Base-by-base conservation (phyloP, 148 eudicot genomes). In the Diospyros lotus region DNA sequence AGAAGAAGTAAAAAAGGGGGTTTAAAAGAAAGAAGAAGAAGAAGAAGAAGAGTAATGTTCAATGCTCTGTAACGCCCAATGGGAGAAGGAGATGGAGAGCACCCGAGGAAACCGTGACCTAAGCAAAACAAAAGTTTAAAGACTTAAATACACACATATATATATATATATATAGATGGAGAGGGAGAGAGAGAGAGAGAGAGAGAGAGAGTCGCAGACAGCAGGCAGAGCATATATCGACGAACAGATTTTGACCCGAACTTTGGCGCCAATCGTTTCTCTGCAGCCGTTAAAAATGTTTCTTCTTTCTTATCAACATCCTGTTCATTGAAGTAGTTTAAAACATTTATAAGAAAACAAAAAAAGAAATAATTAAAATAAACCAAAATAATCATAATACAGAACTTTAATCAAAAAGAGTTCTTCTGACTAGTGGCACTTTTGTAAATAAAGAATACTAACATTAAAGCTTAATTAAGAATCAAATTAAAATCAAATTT, bases 31-130 rank as follows among this genome's bases (percentile, higher is more conserved):
- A 56, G 76, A 28, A 28, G 28, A 28, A 28, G 28, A 28, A 28
- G 28, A 28, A 28, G 28, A 28, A 28, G 48, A 64, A 75, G 74
- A 72, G 82, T 72, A 43, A 75, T 71, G 18, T 62, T 69, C 72
- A 82, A 75, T 78, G 59, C 69, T 78, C 64, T 61, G 59, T 45
- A 12, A 40, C 18, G 38, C 43, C 67, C 67, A 52, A 54, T 42
- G 9, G 48, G 15, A 41, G 5, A 62, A 41, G 28, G 64, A 55
- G 28, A 43, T 10, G 69, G 46, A 70, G 28, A 56, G 84, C 40
- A 82, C 80, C 79, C 85, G 79, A 82, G 82, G 82, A 82, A 75
- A 46, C 61, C 73, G 79, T 76, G 85, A 82, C 70, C 77, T 82
- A 71, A 75, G 69, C 68, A 42, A 45, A 73, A 39, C 56, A 11